Percentiles rank a stretch among this genome's conserved stretches.
Evolutionary conservation across 2,329 filamentous ascomycete genomes (phyloP).

Genomic region (Macrophomina tecta): DNA sequence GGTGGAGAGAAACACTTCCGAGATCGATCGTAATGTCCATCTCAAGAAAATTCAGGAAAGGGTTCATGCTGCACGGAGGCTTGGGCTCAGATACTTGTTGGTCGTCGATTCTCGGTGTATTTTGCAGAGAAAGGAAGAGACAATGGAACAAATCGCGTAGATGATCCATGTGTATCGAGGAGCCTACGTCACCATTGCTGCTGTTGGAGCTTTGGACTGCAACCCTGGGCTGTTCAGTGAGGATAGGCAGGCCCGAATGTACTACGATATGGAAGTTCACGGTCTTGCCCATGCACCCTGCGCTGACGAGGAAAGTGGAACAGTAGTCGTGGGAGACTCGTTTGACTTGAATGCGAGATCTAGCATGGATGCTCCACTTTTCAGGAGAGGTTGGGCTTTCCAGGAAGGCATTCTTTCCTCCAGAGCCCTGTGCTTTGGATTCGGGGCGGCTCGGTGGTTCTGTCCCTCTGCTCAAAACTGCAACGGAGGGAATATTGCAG

Average conservation of each 20-base stretch:
- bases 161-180: background rate
- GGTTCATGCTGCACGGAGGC: background rate
- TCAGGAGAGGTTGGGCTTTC: conserved; percentile 25
- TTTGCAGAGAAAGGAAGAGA: background rate
- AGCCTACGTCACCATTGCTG: background rate
- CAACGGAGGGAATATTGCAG: background rate
- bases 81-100: background rate
- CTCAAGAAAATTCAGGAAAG: background rate
- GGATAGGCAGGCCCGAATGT: background rate
- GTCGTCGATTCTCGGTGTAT: background rate
- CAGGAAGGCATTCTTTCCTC: conserved; percentile 27
- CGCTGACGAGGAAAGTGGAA: background rate
- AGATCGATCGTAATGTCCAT: background rate
- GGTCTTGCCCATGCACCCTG: background rate
- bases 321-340: background rate
- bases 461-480: background rate
- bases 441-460: conserved; percentile 12
- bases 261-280: background rate
- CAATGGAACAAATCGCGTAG: background rate
- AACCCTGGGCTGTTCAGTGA: background rate
- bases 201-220: background rate
- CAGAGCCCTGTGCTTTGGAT: conserved; percentile 21
- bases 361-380: background rate
- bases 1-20: background rate
- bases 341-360: background rate